Conservation (phyloP, 345 rosid genomes). For the Lepidium didymum region DNA sequence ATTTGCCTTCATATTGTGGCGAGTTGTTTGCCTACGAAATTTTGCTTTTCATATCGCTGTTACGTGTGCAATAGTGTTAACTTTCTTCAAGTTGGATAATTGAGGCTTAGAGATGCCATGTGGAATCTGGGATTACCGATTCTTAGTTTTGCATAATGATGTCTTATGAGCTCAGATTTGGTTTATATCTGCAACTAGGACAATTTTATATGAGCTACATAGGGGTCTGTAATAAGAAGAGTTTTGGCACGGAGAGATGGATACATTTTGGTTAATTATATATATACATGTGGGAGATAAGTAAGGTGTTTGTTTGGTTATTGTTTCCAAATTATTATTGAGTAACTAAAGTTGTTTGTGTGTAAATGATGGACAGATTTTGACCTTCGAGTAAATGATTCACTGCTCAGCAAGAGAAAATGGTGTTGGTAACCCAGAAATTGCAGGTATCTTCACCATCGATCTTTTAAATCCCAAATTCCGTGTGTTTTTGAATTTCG, state of each 20-base stretch:
- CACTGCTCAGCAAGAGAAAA: constrained; percentile 49
- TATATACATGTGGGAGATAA: neutral
- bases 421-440: constrained; percentile 88
- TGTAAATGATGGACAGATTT: constrained; percentile 29
- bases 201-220: neutral
- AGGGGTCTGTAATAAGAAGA: neutral
- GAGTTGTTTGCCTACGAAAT: neutral
- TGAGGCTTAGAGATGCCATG: neutral
- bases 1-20: neutral
- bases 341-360: constrained; percentile 1
- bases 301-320: neutral
- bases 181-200: neutral
- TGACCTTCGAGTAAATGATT: constrained; percentile 53
- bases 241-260: neutral
- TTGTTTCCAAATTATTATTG: neutral
- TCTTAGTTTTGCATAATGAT: neutral
- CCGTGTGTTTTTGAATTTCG: neutral
- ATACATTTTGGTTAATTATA: neutral
- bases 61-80: neutral
- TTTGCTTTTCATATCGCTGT: neutral
- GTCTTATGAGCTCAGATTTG: neutral
- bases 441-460: constrained; percentile 49
- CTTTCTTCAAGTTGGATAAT: neutral
- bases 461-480: neutral
- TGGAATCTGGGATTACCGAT: neutral